Evolutionary conservation across 257 asterid species (phyloP).

Genomic region (Linaria vulgaris): DNA sequence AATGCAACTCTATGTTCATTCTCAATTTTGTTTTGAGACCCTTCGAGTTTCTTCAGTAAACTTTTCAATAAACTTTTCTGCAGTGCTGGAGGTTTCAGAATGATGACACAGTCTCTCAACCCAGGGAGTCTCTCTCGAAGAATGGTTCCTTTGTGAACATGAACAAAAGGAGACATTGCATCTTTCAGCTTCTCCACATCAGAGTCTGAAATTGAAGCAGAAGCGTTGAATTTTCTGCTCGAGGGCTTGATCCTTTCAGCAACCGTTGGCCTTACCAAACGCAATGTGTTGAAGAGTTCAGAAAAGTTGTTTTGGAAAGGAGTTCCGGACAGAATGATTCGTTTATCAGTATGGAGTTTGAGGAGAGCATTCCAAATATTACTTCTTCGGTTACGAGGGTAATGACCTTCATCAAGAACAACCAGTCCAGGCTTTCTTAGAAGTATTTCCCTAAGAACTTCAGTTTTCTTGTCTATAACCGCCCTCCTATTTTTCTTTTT

Average conservation of each 20-base stretch:
- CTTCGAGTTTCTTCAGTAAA: constrained; percentile 17
- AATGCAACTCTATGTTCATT: background rate
- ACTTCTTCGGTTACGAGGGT: constrained; percentile 27
- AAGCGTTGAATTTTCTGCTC: background rate
- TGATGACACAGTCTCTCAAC: constrained; percentile 29
- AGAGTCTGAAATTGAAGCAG: background rate
- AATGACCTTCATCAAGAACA: constrained; percentile 44
- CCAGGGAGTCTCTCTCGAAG: constrained; percentile 35
- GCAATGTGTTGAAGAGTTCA: constrained; percentile 33
- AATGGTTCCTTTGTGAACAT: constrained; percentile 35
- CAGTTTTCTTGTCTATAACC: background rate
- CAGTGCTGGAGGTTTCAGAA: constrained; percentile 27
- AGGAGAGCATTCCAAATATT: constrained; percentile 30
- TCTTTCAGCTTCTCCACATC: constrained; percentile 23
- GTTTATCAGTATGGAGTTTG: too few relatives aligned
- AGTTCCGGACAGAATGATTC: constrained; percentile 39
- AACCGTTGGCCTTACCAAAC: constrained; percentile 30
- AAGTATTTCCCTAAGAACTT: constrained; percentile 13
- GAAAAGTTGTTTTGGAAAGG: constrained; percentile 39
- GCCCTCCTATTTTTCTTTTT: background rate
- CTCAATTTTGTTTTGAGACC: background rate
- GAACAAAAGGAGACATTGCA: constrained; percentile 37
- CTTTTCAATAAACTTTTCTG: constrained; percentile 32
- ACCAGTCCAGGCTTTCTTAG: constrained; percentile 26
- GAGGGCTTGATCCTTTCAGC: constrained; percentile 23